Base-by-base conservation (phyloP, 1,139 yeast genomes). In the Taiozyma sp. region DNA sequence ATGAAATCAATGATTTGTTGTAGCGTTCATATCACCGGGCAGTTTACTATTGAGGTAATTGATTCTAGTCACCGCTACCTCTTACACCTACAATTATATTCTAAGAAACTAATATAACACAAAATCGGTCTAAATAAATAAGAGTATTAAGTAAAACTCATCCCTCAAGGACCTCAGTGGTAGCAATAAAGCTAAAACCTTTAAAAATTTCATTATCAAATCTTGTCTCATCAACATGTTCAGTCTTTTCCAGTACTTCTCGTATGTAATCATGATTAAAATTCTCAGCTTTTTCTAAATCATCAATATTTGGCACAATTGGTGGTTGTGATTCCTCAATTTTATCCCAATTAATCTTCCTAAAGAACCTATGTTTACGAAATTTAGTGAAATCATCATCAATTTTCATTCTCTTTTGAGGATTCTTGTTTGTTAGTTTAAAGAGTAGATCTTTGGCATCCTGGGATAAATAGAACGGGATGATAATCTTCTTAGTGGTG, bases 241-340 rank as follows among this genome's bases (percentile, higher is more conserved):
- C 32, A 28, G 53, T 57, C n/a, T 40, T 46, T 5, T 39, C 43
- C 3, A 54, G 11, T 5, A 53, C 43, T n/a, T 50, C 49, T 3
- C 79, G 80, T 0, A 97, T 90, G 68, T 88, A 91, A 60, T 86
- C 93, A 22, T 77, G 70, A 60, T 93, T 95, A 64, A 93, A 93
- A 67, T 93, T 93, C 63, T 89, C 97, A 0, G 98, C 98, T 56
- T 87, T 70, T 35, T 78, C 83, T 13, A 93, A 88, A 58, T 89
- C 86, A 0, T 96, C 85, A 47, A 89, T 83, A 11, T 83, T 69
- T 0, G 99, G 99, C 24, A 82, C 72, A 45, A 93, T 88, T 0
- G 99, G 99, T 2, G 69, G 71, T 3, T 11, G 19, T 21, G 45
- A 39, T 0, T 32, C 21, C 50, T 74, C 76, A 48, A 91, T 68